Evolutionary conservation across 1,284 basidiomycete species (phyloP).

Genomic region (Malassezia sp.): DNA sequence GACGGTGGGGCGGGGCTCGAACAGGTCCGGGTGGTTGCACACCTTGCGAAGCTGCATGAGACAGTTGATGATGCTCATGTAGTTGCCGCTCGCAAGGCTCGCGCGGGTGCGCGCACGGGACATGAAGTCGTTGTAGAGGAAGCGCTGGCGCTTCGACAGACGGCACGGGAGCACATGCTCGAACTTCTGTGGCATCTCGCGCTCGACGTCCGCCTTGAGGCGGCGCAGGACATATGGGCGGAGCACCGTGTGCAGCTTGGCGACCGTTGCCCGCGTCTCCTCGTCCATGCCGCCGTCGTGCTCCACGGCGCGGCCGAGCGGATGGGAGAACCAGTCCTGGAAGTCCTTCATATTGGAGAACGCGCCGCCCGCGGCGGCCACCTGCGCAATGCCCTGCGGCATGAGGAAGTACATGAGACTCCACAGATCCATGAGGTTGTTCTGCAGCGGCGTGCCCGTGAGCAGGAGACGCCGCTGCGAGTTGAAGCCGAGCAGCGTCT

Average conservation of each 20-base stretch:
- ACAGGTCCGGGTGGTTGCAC: slow-evolving; percentile 89
- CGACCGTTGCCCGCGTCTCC: slow-evolving; percentile 73
- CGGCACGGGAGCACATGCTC: slow-evolving; percentile 87
- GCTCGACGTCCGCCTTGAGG: slow-evolving; percentile 89
- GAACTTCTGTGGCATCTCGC: slow-evolving; percentile 84
- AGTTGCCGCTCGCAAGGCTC: slow-evolving; percentile 74
- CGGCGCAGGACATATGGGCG: slow-evolving; percentile 87
- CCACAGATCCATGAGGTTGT: slow-evolving; percentile 92
- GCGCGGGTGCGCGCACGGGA: slow-evolving; percentile 73
- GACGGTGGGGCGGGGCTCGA: slow-evolving; percentile 84
- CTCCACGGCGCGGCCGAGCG: slow-evolving; percentile 82
- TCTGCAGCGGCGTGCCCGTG: slow-evolving; percentile 88
- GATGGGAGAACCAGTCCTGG: slow-evolving; percentile 83
- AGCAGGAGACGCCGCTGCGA: slow-evolving; percentile 75
- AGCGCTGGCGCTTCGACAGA: slow-evolving; percentile 85
- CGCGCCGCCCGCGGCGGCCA: slow-evolving; percentile 53
- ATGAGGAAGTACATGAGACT: slow-evolving; percentile 87
- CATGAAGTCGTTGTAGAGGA: slow-evolving; percentile 98
- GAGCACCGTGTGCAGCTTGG: slow-evolving; percentile 80
- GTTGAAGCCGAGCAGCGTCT: slow-evolving; percentile 83
- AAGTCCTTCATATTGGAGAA: slow-evolving; percentile 92
- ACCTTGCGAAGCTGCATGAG: slow-evolving; percentile 71
- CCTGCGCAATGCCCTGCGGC: slow-evolving; percentile 57
- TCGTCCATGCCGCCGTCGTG: slow-evolving; percentile 67
- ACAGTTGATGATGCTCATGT: slow-evolving; percentile 74